Evolutionary conservation across 345 rosid species (phyloP).

Genomic region (Sonneratia alba): DNA sequence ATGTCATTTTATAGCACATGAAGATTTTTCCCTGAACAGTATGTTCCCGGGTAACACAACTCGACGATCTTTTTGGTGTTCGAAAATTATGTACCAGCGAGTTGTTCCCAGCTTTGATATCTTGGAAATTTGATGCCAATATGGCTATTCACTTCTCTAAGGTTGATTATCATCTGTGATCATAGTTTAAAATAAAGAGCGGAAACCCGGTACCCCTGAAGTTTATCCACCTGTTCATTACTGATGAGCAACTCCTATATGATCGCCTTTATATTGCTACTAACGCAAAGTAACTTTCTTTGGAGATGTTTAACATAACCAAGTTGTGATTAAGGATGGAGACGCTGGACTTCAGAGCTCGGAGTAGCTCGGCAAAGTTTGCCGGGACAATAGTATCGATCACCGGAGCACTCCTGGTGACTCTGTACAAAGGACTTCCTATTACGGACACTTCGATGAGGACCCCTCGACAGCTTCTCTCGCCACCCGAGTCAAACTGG

Average conservation of each 20-base stretch:
- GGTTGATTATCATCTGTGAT: too few species aligned
- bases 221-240: background rate
- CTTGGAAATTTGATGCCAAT: background rate
- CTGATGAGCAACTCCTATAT: background rate
- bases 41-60: too few species aligned
- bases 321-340: conserved; percentile 44
- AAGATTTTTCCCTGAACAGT: background rate
- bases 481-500: conserved; percentile 35
- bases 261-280: background rate
- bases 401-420: conserved; percentile 52
- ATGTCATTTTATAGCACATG: background rate
- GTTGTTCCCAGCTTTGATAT: background rate
- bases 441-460: conserved; percentile 8
- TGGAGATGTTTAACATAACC: background rate
- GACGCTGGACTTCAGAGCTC: conserved; percentile 33
- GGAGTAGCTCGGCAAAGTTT: conserved; percentile 45
- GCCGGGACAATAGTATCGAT: conserved; percentile 48
- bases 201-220: too few species aligned
- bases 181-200: too few species aligned
- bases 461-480: conserved; percentile 8
- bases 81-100: too few species aligned
- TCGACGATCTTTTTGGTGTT: too few species aligned
- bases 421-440: conserved; percentile 51
- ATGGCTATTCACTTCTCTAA: too few species aligned
- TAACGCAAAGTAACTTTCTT: background rate